Evolutionary conservation across 257 asterid genomes (phyloP), one percentile per base, ranked within the genome.

Genomic region (Thymus mandschuricus): DNA sequence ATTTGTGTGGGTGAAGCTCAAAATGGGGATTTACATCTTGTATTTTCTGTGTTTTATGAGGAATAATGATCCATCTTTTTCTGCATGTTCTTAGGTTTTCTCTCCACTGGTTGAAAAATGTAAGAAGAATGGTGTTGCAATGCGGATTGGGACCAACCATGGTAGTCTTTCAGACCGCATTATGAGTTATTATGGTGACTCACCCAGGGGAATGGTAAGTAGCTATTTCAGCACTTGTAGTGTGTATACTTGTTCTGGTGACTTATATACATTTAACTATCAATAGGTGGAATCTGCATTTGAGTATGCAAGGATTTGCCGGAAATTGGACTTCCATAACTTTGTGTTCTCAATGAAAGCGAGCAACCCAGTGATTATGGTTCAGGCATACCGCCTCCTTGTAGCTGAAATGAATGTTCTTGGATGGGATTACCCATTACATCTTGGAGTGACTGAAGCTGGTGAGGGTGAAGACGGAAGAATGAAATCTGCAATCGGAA

Each of bases 401-500:
- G 97, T 88, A 72, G 98, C 98, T 65, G 99, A 95, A 84, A 92
- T 95, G 99, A 92, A 95, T 69, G 97, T 92, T 80, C 88, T 84
- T 3, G 98, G 97, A 69, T 95, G 99, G 99, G 99, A 95, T 83
- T 95, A 95, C 76, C 99, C 99, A 8, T 86, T 95, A 60, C 99
- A 95, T 75, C 78, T 95, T 77, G 99, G 99, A 73, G 99, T 95
- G 40, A 95, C 99, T 52, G 98, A 95, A 87, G 99, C 99, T 67
- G 98, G 99, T 76, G 99, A 92, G 81, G 98, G 99, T 71, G 99
- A 95, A 82, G 99, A 95, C 81, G 99, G 99, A 61, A 85, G 98
- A 70, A 95, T 95, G 99, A 95, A 95, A 87, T 92, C 98, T 74
- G 99, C 99, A 7, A 95, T 92, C 52, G 98, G 99, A 51, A 95